Evolutionary conservation across 2,329 filamentous ascomycete genomes (phyloP), one percentile per base, ranked within the genome.

Genomic region (Fusarium sp.): DNA sequence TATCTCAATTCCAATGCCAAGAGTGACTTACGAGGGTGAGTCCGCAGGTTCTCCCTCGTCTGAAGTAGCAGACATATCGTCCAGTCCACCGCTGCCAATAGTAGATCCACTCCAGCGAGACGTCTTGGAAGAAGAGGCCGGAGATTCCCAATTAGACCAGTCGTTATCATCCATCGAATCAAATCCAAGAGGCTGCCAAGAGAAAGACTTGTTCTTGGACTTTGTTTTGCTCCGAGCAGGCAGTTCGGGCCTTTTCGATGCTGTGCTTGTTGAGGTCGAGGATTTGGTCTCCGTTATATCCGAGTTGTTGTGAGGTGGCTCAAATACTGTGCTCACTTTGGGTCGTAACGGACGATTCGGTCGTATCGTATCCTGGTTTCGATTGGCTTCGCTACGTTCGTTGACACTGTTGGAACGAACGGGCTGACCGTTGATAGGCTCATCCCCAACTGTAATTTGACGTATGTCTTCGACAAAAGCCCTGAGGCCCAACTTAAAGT

Each of bases 381-480:
- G 71, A 39, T 31, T 56, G n/a, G 76, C 72, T 42, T 68, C 71
- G 68, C 68, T 76, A 39, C 65, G 67, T 11, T 70, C 59, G 31
- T 78, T 76, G 6, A 75, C 59, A 55, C 59, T 57, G 35, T 58
- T 74, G 47, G 72, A 73, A 55, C 75, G 73, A 36, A 67, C 59
- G 39, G 71, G 17, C 35, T 80, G 79, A 18, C 90, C 91, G 67
- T 86, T 90, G 70, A 94, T 89, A 20, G 91, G 93, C 83, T 99
- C 96, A 60, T 99, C 96, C 29, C 96, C 96, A 11, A 99, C 94
- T 0, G 96, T 97, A 18, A 95, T 97, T 82, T 98, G 96, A 73
- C 95, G 89, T 52, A 99, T 90, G 79, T 99, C 96, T 80, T 98
- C 96, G 66, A 97, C 90, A 81, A 99, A 99, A 3, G 94, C 97